Evolutionary conservation across 2,329 filamentous ascomycete genomes (phyloP).

Genomic region (Apiospora aurea): DNA sequence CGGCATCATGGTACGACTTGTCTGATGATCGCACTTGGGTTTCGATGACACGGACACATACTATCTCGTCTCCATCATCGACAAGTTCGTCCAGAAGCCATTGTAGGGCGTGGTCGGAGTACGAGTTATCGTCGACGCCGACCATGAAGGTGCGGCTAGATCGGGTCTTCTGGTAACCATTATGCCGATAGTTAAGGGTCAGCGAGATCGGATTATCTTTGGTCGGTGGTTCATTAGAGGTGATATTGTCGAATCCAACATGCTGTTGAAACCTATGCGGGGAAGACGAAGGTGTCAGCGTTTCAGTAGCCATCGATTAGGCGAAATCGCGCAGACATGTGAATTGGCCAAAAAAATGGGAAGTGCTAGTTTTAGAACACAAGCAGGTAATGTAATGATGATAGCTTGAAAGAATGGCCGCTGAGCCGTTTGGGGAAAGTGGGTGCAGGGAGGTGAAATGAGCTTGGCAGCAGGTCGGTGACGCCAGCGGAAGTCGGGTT

Average conservation of each 20-base stretch:
- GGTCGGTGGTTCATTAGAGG: conserved; percentile 62
- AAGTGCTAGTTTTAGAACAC: conserved; percentile 8
- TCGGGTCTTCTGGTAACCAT: conserved; percentile 81
- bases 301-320: conserved; percentile 41
- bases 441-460: conserved; percentile 18
- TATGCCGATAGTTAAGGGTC: conserved; percentile 85
- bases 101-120: conserved; percentile 90
- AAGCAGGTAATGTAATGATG: conserved; percentile 2
- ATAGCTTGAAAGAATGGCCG: neutral
- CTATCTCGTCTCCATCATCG: conserved; percentile 91
- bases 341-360: neutral
- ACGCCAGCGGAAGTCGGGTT: conserved; percentile 22
- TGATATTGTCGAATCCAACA: conserved; percentile 68
- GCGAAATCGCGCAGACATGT: conserved; percentile 11
- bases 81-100: conserved; percentile 93
- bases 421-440: conserved; percentile 12
- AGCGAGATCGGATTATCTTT: conserved; percentile 71
- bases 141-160: conserved; percentile 89
- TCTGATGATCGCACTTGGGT: conserved; percentile 76
- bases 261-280: conserved; percentile 63
- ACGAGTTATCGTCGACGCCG: conserved; percentile 88
- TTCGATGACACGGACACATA: conserved; percentile 88
- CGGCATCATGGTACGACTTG: conserved; percentile 78
- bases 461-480: conserved; percentile 13
- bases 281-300: conserved; percentile 43